phyloP scores from a whole-genome alignment of 2,329 filamentous ascomycete species.

The Aureobasidium namibiae region DNA sequence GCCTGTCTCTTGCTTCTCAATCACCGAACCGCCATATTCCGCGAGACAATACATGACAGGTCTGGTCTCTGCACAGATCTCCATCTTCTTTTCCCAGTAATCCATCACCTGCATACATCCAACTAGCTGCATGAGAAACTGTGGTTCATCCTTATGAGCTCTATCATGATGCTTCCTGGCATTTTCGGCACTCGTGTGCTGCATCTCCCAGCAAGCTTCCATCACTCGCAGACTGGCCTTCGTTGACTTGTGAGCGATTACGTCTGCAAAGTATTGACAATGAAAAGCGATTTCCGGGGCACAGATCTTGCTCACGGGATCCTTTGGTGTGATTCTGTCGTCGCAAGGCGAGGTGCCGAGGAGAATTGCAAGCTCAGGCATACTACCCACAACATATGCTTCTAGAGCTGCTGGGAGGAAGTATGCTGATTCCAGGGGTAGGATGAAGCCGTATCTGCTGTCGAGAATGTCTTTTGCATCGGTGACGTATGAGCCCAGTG shows the following conservation, averaged over 20 bases:
- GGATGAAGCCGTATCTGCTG: neutral
- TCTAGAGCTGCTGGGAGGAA: neutral
- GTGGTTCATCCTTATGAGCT: neutral
- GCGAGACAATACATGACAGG: neutral
- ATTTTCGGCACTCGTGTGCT: neutral
- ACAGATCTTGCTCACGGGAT: neutral
- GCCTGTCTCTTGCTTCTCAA: neutral
- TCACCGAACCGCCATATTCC: neutral
- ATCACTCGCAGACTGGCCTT: neutral
- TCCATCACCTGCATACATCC: neutral
- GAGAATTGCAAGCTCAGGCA: slow-evolving; percentile 1
- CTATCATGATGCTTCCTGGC: neutral
- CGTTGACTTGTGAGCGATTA: neutral
- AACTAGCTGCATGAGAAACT: neutral
- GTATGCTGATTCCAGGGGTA: slow-evolving; percentile 1
- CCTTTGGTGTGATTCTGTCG: neutral
- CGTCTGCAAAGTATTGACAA: neutral
- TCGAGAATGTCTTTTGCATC: neutral
- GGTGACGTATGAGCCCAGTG: neutral
- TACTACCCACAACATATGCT: neutral
- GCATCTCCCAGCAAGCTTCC: neutral
- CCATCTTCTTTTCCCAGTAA: neutral
- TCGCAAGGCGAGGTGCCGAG: neutral
- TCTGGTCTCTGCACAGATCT: neutral
- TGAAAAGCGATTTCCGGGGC: neutral